phyloP scores from a whole-genome alignment of 768 basidiomycete genomes.

The Dioszegia aurantiaca region DNA sequence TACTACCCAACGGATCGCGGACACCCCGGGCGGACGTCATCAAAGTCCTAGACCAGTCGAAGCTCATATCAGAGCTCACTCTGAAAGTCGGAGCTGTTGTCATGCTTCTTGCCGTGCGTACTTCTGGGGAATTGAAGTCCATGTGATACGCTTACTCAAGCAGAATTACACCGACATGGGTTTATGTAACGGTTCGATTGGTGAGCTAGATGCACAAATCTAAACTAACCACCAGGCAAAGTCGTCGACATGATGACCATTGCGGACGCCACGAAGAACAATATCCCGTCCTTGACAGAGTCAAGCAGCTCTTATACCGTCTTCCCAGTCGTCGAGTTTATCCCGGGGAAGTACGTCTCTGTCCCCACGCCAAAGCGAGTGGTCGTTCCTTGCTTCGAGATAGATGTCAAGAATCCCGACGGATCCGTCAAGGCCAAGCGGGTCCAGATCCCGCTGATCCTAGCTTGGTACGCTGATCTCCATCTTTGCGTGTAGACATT shows the following conservation, averaged over 20 bases:
- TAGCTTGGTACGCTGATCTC: slow-evolving; percentile 62
- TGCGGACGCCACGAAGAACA: slow-evolving; percentile 14
- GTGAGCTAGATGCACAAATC: not conserved
- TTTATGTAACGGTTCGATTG: slow-evolving; percentile 91
- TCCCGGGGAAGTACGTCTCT: slow-evolving; percentile 22
- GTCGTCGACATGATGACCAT: slow-evolving; percentile 41
- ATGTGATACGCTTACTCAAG: not conserved
- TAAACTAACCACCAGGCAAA: slow-evolving; percentile 1
- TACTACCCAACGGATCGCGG: slow-evolving; percentile 21
- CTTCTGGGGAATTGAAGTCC: not conserved
- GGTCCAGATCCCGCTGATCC: slow-evolving; percentile 72
- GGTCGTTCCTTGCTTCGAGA: slow-evolving; percentile 19
- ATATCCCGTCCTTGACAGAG: not conserved
- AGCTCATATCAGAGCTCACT: slow-evolving; percentile 25
- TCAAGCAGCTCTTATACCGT: not conserved
- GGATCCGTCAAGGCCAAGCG: slow-evolving; percentile 27
- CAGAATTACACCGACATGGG: slow-evolving; percentile 59
- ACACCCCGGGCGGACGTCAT: slow-evolving; percentile 24
- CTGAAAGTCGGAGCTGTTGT: slow-evolving; percentile 41
- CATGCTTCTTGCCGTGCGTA: slow-evolving; percentile 41
- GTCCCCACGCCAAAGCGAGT: slow-evolving; percentile 7
- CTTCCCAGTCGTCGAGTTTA: slow-evolving; percentile 41
- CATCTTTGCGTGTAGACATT: not conserved
- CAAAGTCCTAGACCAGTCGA: slow-evolving; percentile 24
- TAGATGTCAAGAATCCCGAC: slow-evolving; percentile 33